Evolutionary conservation across 192 early-diverging fungal genomes (phyloP).

Genomic region (Dimargaris verticillata): DNA sequence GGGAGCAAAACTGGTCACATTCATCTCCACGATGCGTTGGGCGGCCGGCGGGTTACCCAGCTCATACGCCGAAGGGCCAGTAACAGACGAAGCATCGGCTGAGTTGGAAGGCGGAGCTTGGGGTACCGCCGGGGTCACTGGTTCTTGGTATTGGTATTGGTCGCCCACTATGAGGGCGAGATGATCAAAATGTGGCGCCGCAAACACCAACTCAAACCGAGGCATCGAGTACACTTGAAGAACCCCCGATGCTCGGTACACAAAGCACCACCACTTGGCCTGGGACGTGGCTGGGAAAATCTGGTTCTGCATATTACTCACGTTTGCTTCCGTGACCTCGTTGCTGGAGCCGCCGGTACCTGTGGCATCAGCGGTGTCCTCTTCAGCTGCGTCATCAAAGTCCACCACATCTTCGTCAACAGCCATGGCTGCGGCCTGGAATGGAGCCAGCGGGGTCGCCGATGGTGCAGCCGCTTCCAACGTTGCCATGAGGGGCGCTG

Average conservation of each 20-base stretch:
- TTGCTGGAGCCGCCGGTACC: background rate
- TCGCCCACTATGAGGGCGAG: slow-evolving; percentile 15
- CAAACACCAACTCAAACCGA: slow-evolving; percentile 20
- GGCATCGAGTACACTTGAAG: slow-evolving; percentile 19
- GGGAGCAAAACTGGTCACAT: slow-evolving; percentile 16
- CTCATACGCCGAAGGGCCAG: slow-evolving; percentile 3
- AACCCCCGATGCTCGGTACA: slow-evolving; percentile 12
- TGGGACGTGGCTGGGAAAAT: slow-evolving; percentile 14
- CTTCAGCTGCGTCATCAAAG: slow-evolving; percentile 28
- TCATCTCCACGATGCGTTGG: slow-evolving; percentile 5
- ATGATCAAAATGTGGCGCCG: slow-evolving; percentile 17
- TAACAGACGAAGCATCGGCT: slow-evolving; percentile 11
- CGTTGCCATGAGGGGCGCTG: no score
- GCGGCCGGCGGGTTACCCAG: slow-evolving; percentile 14
- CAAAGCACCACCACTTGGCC: slow-evolving; percentile 13
- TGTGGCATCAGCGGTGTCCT: slow-evolving; percentile 10
- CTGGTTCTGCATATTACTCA: slow-evolving; percentile 11
- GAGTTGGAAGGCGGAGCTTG: background rate
- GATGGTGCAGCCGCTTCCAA: slow-evolving; percentile 10
- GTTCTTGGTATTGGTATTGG: no score
- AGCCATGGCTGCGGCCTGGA: background rate
- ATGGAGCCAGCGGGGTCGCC: no score
- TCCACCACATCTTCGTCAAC: slow-evolving; percentile 14
- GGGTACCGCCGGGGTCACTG: background rate
- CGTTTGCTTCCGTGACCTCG: background rate